These are phyloP conservation scores for Straminergon stramineum DNA, from an alignment of 225 moss, liverwort and hornwort species.

Conservation along the genomic window DNA sequence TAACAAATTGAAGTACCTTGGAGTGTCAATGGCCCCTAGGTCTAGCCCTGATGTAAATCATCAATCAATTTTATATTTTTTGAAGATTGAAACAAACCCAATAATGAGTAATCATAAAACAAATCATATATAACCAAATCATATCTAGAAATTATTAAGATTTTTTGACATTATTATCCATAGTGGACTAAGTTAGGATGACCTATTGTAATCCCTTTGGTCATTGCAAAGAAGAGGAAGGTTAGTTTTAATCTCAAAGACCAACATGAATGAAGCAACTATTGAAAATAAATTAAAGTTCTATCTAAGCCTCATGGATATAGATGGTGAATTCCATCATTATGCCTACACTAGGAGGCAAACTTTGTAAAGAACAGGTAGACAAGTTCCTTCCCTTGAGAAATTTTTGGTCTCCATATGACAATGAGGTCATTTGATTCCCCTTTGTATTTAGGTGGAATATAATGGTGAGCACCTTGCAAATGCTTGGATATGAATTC, in stretches of 20 bases:
- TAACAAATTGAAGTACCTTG: not conserved
- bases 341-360: rapidly evolving
- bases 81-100: not conserved
- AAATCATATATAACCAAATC: rapidly evolving
- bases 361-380: rapidly evolving
- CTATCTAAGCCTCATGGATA: not conserved
- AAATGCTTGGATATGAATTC: rapidly evolving
- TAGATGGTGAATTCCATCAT: not conserved
- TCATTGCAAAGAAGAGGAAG: rapidly evolving
- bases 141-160: no score
- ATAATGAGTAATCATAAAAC: no score
- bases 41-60: rapidly evolving
- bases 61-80: rapidly evolving
- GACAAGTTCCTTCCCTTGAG: rapidly evolving
- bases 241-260: not conserved
- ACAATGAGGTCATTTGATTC: rapidly evolving
- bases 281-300: rapidly evolving
- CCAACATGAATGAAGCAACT: rapidly evolving
- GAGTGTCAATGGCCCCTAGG: rapidly evolving
- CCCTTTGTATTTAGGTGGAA: rapidly evolving
- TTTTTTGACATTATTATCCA: rapidly evolving
- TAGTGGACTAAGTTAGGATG: not conserved
- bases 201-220: rapidly evolving
- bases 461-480: rapidly evolving
- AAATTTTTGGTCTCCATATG: not conserved